Evolutionary conservation across 192 early-diverging fungal genomes (phyloP).

Genomic region (Coemansia sp.): DNA sequence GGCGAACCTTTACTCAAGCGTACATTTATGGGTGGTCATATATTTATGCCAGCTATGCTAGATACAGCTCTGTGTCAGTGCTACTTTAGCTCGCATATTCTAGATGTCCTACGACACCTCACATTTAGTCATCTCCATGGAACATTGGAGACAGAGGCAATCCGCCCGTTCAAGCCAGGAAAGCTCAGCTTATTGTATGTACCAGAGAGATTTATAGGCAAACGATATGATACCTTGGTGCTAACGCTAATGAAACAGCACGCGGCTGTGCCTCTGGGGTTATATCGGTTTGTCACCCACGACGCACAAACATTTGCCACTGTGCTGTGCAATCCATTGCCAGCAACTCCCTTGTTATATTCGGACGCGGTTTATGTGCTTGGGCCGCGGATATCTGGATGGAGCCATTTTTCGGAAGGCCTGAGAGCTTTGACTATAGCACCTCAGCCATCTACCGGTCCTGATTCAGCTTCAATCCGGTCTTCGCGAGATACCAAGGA

Average conservation of each 20-base stretch:
- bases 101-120: slow-evolving; percentile 44
- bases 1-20: slow-evolving; percentile 46
- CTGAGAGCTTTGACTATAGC: slow-evolving; percentile 3
- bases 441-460: not conserved
- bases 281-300: slow-evolving; percentile 44
- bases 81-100: slow-evolving; percentile 55
- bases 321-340: slow-evolving; percentile 51
- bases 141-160: slow-evolving; percentile 11
- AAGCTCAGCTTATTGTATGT: slow-evolving; percentile 33
- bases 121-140: slow-evolving; percentile 40
- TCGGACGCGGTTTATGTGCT: slow-evolving; percentile 47
- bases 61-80: slow-evolving; percentile 51
- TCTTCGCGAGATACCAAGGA: not conserved
- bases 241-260: slow-evolving; percentile 52
- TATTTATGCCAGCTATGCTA: slow-evolving; percentile 48
- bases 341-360: slow-evolving; percentile 14
- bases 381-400: slow-evolving; percentile 34
- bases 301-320: slow-evolving; percentile 35
- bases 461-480: not conserved
- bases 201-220: slow-evolving; percentile 28
- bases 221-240: slow-evolving; percentile 40
- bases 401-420: slow-evolving; percentile 31
- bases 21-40: slow-evolving; percentile 53
- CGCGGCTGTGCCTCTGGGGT: slow-evolving; percentile 34
- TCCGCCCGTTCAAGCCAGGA: slow-evolving; percentile 13